Evolutionary conservation across 1,284 basidiomycete species (phyloP).

Genomic region (Ustilago trichophora): DNA sequence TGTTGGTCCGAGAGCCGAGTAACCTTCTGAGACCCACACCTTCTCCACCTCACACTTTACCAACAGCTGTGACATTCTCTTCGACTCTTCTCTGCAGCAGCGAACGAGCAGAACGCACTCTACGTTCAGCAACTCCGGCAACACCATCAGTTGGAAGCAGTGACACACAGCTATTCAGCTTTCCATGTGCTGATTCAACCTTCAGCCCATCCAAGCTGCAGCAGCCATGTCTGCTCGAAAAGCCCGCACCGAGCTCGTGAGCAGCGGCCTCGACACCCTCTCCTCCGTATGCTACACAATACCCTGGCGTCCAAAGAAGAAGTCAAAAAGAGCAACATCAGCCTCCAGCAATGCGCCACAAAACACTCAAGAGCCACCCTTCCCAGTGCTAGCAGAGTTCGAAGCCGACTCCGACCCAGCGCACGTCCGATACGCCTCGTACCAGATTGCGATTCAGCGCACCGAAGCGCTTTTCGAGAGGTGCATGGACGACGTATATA

Average conservation of each 20-base stretch:
- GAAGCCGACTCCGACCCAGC: slow-evolving; percentile 36
- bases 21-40: background rate
- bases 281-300: slow-evolving; percentile 48
- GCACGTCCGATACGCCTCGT: slow-evolving; percentile 26
- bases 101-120: too few relatives aligned
- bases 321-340: slow-evolving; percentile 3
- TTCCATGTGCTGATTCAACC: too few relatives aligned
- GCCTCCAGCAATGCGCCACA: background rate
- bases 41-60: slow-evolving; percentile 23
- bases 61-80: too few relatives aligned
- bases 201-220: background rate
- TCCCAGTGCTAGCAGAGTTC: slow-evolving; percentile 36
- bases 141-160: too few relatives aligned
- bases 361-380: slow-evolving; percentile 5
- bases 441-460: slow-evolving; percentile 27
- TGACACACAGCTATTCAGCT: too few relatives aligned
- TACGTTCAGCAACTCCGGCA: too few relatives aligned
- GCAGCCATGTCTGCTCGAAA: slow-evolving; percentile 16
- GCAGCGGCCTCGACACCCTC: slow-evolving; percentile 29
- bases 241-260: slow-evolving; percentile 8
- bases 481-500: slow-evolving; percentile 32
- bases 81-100: too few relatives aligned
- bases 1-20: slow-evolving; percentile 47
- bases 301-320: slow-evolving; percentile 41
- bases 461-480: slow-evolving; percentile 31